Base-by-base conservation (phyloP, 2,329 filamentous ascomycete genomes). In the Phoma herbarum region DNA sequence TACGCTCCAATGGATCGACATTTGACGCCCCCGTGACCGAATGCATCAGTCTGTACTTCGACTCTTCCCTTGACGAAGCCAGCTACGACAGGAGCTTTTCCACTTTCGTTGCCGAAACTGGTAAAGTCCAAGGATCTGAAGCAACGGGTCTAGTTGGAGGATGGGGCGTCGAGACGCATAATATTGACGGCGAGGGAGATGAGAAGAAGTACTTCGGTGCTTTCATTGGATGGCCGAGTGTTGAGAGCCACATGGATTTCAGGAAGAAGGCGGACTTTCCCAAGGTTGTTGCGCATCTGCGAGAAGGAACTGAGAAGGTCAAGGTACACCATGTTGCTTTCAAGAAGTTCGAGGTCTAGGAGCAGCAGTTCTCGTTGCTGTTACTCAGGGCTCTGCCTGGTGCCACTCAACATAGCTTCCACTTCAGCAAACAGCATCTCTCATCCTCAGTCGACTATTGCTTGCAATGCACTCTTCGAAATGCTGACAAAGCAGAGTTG, bases 161-260 rank as follows among this genome's bases (percentile, higher is more conserved):
- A 56, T 72, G 81, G 79, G 65, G 70, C 60, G 35, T 78, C 2
- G 77, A 78, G 50, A 56, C 59, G 52, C 65, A 61, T 9, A 50
- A 43, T 42, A 63, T 61, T 49, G 65, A 63, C 43, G 65, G 63
- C 1, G 65, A 60, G 2, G 64, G 59, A 1, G 62, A 73, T 0
- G 75, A 75, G 4, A 71, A 74, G 3, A 77, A 78, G 53, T 69
- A 79, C 54, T 78, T 79, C 64, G 64, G 81, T 4, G 57, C 79
- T n/a, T 75, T 77, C 18, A 73, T 84, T 52, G 84, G 84, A 5
- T 87, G 85, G 85, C 72, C 80, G 49, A 82, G 76, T 64, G 75
- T 82, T 20, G 80, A 84, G 33, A 75, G 74, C 46, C 85, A 86
- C 69, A 73, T 79, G 77, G 71, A 71, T 47, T 83, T 78, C 29